Evolutionary conservation across 2,329 filamentous ascomycete genomes (phyloP), one percentile per base, ranked within the genome.

Genomic region (Chlorencoelia australis): DNA sequence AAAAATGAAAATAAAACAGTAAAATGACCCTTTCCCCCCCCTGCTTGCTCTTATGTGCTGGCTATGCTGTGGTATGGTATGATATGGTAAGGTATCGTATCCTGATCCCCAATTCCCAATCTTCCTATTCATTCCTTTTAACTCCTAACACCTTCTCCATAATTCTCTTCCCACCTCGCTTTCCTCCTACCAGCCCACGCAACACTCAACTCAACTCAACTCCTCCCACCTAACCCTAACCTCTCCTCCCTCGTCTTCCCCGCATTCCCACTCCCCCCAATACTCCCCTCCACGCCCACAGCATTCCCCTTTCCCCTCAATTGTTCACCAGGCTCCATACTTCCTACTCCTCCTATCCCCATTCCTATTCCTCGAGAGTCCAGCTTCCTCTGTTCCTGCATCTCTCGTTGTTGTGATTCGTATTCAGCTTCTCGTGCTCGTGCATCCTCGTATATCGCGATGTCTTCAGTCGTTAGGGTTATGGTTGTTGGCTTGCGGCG

Each of bases 401-500:
- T 24, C 14, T 13, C 2, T 35, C 34, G 40, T 43, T 25, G 47
- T 46, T 39, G 42, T 42, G 46, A 40, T 32, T 54, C 51, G 18
- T 43, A 42, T 16, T 39, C 21, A 1, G 43, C 47, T 45, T 57
- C 53, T 35, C 59, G 59, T 16, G 62, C 63, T 42, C 75, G 70
- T 18, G 68, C 67, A 55, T 79, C 76, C 53, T 85, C 79, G 60
- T 82, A 84, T 36, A 71, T 65, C 25, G 78, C 75, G 25, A 85
- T 67, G 57, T 86, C 81, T 53, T 82, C 76, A 31, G 74, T 66
- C 2, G 79, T 84, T 45, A 85, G 70, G 37, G 69, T 65, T 44
- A 86, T 73, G 10, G 72, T 71, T 30, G 81, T 86, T 8, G 80
- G 70, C 11, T 74, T 70, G 30, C 80, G 73, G 49, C 77, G 75